Percentiles rank a stretch among this genome's conserved stretches.
These are phyloP conservation scores for Russula sp. DNA, from an alignment of 768 basidiomycete species.

Conservation along the genomic window DNA sequence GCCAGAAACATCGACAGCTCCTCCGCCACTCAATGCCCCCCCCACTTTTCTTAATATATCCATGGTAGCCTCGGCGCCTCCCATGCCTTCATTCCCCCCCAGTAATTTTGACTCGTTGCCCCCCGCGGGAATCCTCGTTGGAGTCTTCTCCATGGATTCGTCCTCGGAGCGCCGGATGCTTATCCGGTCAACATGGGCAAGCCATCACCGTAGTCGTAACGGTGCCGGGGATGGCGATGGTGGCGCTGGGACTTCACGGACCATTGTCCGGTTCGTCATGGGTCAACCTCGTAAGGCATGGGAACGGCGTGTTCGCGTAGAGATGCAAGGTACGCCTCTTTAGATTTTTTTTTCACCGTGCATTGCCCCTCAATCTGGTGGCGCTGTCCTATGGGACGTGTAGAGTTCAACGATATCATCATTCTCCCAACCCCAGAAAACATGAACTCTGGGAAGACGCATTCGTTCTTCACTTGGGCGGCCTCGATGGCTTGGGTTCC, in stretches of 20 bases:
- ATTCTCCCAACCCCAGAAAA: constrained; percentile 83
- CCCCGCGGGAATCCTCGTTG: constrained; percentile 82
- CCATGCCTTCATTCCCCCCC: constrained; percentile 59
- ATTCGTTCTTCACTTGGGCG: constrained; percentile 92
- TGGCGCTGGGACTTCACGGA: constrained; percentile 71
- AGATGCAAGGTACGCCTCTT: constrained; percentile 76
- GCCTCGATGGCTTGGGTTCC: constrained; percentile 88
- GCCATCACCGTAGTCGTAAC: constrained; percentile 68
- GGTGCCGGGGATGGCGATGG: constrained; percentile 67
- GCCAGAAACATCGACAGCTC: constrained; percentile 45
- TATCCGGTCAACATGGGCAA: constrained; percentile 86
- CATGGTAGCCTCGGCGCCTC: constrained; percentile 21
- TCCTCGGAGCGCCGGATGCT: constrained; percentile 80
- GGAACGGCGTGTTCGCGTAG: constrained; percentile 73
- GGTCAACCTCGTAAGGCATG: constrained; percentile 77
- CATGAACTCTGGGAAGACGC: constrained; percentile 93
- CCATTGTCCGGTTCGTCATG: constrained; percentile 83
- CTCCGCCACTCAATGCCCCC: constrained; percentile 38
- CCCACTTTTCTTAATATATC: constrained; percentile 33
- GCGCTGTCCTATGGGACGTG: background rate
- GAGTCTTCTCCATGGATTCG: constrained; percentile 86
- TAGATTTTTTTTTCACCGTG: background rate
- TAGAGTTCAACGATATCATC: constrained; percentile 83
- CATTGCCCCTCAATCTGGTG: constrained; percentile 1
- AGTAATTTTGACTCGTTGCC: constrained; percentile 62